Percentiles rank a stretch among this genome's conserved stretches.
These are phyloP conservation scores for Aegilops sharonensis DNA, from an alignment of 176 grass and related monocot species.

Conservation along the genomic window DNA sequence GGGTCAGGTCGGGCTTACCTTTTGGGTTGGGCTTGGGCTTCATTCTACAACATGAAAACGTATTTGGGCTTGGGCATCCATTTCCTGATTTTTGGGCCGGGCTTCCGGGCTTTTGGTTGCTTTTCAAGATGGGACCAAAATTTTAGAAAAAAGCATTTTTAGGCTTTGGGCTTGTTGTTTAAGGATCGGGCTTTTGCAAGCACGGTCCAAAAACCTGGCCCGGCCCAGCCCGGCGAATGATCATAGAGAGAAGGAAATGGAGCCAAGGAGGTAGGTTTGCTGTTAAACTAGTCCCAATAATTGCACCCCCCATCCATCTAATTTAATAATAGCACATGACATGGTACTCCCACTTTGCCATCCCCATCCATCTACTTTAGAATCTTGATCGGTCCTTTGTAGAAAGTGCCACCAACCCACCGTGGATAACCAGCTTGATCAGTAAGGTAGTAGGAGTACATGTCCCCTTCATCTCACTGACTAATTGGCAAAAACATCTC, in stretches of 20 bases:
- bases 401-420: neutral
- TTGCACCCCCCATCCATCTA: slow-evolving; percentile 4
- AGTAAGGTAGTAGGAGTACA: neutral
- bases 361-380: slow-evolving; percentile 1
- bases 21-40: too few relatives aligned
- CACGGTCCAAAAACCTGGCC: too few relatives aligned
- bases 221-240: too few relatives aligned
- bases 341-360: neutral
- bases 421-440: slow-evolving; percentile 11
- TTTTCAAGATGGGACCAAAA: too few relatives aligned
- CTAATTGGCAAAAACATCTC: neutral
- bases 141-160: too few relatives aligned
- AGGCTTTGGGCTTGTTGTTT: too few relatives aligned
- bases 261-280: slow-evolving; percentile 2
- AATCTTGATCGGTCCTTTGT: neutral
- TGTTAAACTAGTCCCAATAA: slow-evolving; percentile 27
- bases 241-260: neutral
- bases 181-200: too few relatives aligned
- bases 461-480: neutral
- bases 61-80: too few relatives aligned
- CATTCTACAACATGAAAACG: too few relatives aligned
- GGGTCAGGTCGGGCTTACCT: too few relatives aligned
- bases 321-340: slow-evolving; percentile 10
- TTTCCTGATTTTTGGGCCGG: too few relatives aligned
- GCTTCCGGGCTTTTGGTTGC: too few relatives aligned